These are phyloP conservation scores for Suillus placidus DNA, from an alignment of 768 basidiomycete species.

Conservation along the genomic window DNA sequence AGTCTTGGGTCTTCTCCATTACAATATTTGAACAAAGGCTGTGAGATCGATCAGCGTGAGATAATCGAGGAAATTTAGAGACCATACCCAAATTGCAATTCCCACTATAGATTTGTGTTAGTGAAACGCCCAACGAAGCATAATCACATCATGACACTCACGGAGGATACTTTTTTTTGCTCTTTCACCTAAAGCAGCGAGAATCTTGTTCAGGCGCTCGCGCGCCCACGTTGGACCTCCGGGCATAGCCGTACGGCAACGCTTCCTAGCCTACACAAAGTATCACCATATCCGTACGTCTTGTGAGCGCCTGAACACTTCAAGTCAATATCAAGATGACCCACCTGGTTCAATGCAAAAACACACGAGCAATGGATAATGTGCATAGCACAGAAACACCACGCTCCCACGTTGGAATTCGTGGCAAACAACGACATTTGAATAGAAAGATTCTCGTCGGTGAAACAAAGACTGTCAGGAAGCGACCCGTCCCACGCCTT, in stretches of 20 bases:
- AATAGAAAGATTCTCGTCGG: slow-evolving; percentile 64
- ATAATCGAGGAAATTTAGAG: slow-evolving; percentile 34
- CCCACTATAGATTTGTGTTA: slow-evolving; percentile 53
- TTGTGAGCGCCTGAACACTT: neutral
- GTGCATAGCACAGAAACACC: slow-evolving; percentile 82
- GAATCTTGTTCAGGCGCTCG: slow-evolving; percentile 42
- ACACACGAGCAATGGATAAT: slow-evolving; percentile 68
- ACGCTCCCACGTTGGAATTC: slow-evolving; percentile 74
- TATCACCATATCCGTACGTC: slow-evolving; percentile 5
- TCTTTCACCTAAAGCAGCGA: slow-evolving; percentile 43
- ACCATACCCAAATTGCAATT: slow-evolving; percentile 60
- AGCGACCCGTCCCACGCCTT: slow-evolving; percentile 69
- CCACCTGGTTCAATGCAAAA: slow-evolving; percentile 65
- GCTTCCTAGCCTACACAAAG: slow-evolving; percentile 32
- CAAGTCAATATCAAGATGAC: slow-evolving; percentile 25
- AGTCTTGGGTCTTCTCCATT: slow-evolving; percentile 57
- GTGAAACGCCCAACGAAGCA: slow-evolving; percentile 31
- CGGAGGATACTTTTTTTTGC: slow-evolving; percentile 47
- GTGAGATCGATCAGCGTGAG: slow-evolving; percentile 14
- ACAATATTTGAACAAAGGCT: slow-evolving; percentile 71
- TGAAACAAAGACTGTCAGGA: slow-evolving; percentile 73
- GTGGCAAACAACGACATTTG: slow-evolving; percentile 82
- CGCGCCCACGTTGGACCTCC: slow-evolving; percentile 37
- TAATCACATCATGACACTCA: slow-evolving; percentile 40
- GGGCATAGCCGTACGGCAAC: slow-evolving; percentile 30